These are phyloP conservation scores for Akanthomyces dipterigenus DNA, from an alignment of 2,329 filamentous ascomycete species.

Conservation along the genomic window DNA sequence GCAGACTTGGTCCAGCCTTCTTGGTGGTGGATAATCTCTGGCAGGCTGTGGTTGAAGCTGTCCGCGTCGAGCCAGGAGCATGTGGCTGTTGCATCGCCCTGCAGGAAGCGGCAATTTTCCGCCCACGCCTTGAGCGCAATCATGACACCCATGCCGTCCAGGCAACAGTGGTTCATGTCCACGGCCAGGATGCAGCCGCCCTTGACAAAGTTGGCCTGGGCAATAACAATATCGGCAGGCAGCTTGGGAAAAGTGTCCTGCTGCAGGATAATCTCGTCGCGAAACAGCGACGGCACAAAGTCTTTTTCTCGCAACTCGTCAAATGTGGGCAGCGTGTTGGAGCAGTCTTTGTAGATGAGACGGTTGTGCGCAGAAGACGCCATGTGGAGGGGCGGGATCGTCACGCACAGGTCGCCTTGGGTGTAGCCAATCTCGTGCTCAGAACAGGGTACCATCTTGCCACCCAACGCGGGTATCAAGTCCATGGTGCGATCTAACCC, in stretches of 20 bases:
- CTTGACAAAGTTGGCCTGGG: constrained; percentile 25
- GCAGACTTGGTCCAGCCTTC: constrained; percentile 18
- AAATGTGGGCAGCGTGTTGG: constrained; percentile 20
- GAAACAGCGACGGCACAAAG: constrained; percentile 23
- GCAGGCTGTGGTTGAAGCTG: constrained; percentile 24
- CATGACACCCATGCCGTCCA: constrained; percentile 25
- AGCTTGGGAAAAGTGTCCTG: constrained; percentile 19
- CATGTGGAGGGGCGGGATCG: constrained; percentile 16
- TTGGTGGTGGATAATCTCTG: constrained; percentile 22
- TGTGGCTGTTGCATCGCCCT: constrained; percentile 19
- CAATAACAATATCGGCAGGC: constrained; percentile 23
- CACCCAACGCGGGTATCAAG: constrained; percentile 29
- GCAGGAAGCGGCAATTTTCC: constrained; percentile 23
- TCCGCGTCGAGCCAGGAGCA: constrained; percentile 24
- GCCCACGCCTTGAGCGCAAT: constrained; percentile 24
- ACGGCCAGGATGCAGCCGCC: constrained; percentile 25
- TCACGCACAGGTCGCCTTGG: constrained; percentile 18
- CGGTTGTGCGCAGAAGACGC: constrained; percentile 9
- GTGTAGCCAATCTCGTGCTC: constrained; percentile 21
- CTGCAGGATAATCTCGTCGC: constrained; percentile 20
- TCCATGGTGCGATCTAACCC: constrained; percentile 29
- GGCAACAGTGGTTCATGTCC: constrained; percentile 20
- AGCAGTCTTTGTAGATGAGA: constrained; percentile 23
- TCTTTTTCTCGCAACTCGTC: constrained; percentile 18
- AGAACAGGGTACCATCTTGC: constrained; percentile 26